Conservation (phyloP, 148 eudicot species). For the Polygonum aviculare region DNA sequence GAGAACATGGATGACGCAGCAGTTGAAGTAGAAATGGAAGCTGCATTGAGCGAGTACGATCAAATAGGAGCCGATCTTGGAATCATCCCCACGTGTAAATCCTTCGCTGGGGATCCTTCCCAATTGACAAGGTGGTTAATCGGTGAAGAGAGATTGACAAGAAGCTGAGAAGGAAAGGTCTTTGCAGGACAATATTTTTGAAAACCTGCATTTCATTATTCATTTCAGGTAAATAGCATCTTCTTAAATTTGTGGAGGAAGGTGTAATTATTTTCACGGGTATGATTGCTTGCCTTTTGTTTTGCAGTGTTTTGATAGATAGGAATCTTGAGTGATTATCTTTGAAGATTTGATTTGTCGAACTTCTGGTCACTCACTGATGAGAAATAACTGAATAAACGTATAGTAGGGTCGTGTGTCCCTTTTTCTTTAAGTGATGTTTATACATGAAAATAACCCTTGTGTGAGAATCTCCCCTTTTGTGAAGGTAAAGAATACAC, state of each 20-base stretch:
- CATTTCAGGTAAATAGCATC: not conserved
- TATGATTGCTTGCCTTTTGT: not conserved
- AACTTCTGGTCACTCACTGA: not conserved
- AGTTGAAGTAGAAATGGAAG: constrained; percentile 81
- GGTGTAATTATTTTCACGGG: not conserved
- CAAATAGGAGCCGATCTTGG: constrained; percentile 71
- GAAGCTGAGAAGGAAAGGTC: constrained; percentile 15
- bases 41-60: constrained; percentile 47
- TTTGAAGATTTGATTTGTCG: not conserved
- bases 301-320: not conserved
- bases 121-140: constrained; percentile 73
- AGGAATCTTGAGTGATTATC: not conserved
- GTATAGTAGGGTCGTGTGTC: not conserved
- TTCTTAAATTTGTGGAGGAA: not conserved
- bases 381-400: not conserved
- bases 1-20: constrained; percentile 50
- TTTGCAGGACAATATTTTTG: not conserved
- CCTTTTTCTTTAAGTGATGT: not conserved
- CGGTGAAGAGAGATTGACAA: constrained; percentile 56
- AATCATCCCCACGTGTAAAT: constrained; percentile 51
- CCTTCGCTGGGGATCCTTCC: constrained; percentile 53
- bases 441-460: not conserved
- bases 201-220: not conserved
- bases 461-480: not conserved
- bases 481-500: not conserved